Conservation (phyloP, 2,329 filamentous ascomycete genomes). For the Aspergillus transmontanensis region DNA sequence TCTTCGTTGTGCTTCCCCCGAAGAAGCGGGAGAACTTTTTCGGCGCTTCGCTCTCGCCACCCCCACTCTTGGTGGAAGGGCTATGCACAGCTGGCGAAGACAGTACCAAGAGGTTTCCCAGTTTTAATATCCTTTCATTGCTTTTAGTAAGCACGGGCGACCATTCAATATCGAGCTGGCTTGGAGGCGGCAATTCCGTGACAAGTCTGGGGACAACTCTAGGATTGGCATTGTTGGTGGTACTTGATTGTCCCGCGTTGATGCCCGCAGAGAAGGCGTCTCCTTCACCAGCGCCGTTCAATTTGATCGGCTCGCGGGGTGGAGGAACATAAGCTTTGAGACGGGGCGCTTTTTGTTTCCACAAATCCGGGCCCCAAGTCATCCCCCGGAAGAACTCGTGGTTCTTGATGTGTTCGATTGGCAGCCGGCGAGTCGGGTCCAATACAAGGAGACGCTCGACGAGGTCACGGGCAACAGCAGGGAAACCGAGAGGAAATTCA, state of each 20-base stretch:
- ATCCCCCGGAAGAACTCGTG: conserved; percentile 94
- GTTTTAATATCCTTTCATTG: conserved; percentile 91
- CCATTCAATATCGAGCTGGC: conserved; percentile 97
- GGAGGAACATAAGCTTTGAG: conserved; percentile 82
- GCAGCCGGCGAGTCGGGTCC: conserved; percentile 80
- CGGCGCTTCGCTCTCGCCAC: conserved; percentile 65
- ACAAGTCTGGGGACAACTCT: conserved; percentile 78
- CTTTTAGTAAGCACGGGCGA: conserved; percentile 87
- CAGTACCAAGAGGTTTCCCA: conserved; percentile 86
- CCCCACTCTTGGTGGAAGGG: conserved; percentile 68
- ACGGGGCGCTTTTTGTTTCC: conserved; percentile 86
- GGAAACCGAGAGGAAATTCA: conserved; percentile 87
- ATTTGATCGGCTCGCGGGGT: conserved; percentile 74
- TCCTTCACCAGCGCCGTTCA: conserved; percentile 58
- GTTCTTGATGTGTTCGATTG: conserved; percentile 94
- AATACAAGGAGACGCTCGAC: conserved; percentile 88
- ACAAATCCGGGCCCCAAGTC: conserved; percentile 78
- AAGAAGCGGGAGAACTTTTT: conserved; percentile 95
- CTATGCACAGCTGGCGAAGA: conserved; percentile 76
- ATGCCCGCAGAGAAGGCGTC: conserved; percentile 48
- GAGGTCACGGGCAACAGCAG: conserved; percentile 79
- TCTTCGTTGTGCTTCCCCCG: conserved; percentile 86
- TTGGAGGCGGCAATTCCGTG: conserved; percentile 93
- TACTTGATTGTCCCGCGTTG: conserved; percentile 41
- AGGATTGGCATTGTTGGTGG: conserved; percentile 44